Evolutionary conservation across 306 rosid species (phyloP).

Genomic region (Medicago ruthenica): DNA sequence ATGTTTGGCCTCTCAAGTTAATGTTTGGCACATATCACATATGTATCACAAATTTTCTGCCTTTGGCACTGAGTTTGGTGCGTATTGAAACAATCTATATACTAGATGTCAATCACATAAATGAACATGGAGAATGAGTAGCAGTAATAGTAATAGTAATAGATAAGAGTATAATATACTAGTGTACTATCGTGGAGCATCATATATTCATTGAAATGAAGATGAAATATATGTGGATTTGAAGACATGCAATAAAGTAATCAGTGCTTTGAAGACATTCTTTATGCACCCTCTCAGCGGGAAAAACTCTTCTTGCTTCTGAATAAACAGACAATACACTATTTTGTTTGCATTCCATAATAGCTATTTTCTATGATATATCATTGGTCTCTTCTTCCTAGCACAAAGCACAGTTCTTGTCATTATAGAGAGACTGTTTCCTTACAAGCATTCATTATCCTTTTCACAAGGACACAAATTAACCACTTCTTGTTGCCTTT

Average conservation of each 20-base stretch:
- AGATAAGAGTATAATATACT: background rate
- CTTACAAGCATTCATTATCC: background rate
- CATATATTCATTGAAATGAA: background rate
- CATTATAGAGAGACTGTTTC: background rate
- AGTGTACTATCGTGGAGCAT: background rate
- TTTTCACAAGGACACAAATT: background rate
- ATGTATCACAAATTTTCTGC: too few species aligned
- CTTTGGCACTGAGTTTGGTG: too few species aligned
- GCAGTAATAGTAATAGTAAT: too few species aligned
- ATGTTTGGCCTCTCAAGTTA: too few species aligned
- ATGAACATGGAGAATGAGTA: too few species aligned
- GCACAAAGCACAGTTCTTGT: background rate
- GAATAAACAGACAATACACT: background rate
- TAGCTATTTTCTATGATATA: background rate
- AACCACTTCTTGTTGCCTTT: background rate
- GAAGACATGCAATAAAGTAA: too few species aligned
- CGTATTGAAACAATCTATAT: too few species aligned
- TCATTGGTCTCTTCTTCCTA: background rate
- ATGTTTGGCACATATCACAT: too few species aligned
- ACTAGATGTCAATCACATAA: too few species aligned
- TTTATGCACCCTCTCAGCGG: background rate
- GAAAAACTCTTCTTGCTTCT: background rate
- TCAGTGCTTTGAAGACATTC: background rate
- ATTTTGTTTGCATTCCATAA: background rate
- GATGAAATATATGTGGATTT: conserved; percentile 2